These are phyloP conservation scores for Aspergillus biplanus DNA, from an alignment of 495 filamentous ascomycete genomes.

Conservation along the genomic window DNA sequence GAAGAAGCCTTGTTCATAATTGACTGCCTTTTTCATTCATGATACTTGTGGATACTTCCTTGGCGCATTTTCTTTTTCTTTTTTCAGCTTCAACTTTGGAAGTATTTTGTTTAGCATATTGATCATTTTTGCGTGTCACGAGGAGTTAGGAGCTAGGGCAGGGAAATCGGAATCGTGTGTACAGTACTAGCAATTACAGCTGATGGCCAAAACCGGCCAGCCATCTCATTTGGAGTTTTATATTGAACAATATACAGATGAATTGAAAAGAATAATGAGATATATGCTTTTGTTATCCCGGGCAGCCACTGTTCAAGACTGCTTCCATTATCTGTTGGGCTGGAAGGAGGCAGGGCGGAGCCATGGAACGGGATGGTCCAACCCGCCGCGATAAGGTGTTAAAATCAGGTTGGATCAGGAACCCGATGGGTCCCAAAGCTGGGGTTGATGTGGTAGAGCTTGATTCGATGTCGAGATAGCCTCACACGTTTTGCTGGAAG, in stretches of 20 bases:
- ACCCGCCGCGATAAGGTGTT: background rate
- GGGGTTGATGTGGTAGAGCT: slow-evolving; percentile 14
- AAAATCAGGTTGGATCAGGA: slow-evolving; percentile 16
- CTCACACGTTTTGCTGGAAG: slow-evolving; percentile 9
- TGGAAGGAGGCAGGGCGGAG: background rate
- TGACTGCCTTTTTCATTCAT: background rate
- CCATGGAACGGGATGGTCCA: slow-evolving; percentile 13
- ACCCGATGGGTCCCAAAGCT: slow-evolving; percentile 15
- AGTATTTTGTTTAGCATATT: background rate
- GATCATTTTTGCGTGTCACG: slow-evolving; percentile 1
- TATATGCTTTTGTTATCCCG: background rate
- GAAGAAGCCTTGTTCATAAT: slow-evolving; percentile 5
- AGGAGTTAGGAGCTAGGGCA: background rate
- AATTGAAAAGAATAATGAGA: background rate
- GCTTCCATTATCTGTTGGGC: too few relatives aligned
- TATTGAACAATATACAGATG: background rate
- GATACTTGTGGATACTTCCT: background rate
- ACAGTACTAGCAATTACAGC: background rate
- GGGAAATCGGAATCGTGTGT: slow-evolving; percentile 6
- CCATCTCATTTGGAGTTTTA: background rate
- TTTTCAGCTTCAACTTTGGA: background rate
- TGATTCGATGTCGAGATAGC: slow-evolving; percentile 12
- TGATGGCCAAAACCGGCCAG: background rate
- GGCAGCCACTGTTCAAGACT: background rate
- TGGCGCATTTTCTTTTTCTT: background rate